These are phyloP conservation scores for Pleurotus eryngii DNA, from an alignment of 768 basidiomycete species.

Conservation along the genomic window DNA sequence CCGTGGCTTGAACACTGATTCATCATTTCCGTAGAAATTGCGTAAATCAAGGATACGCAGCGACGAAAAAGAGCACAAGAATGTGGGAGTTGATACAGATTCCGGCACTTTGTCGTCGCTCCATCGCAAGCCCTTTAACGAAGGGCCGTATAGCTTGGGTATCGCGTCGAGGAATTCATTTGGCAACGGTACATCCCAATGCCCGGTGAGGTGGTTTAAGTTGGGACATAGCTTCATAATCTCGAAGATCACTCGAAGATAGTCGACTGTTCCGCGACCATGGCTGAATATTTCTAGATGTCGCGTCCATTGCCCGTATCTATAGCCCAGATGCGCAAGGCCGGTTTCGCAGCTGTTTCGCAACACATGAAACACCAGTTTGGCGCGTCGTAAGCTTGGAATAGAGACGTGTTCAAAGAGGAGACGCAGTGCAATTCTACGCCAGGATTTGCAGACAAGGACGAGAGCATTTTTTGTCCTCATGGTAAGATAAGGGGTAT, in stretches of 20 bases:
- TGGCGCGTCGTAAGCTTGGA: conserved; percentile 40
- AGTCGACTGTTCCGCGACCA: conserved; percentile 37
- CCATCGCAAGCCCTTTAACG: conserved; percentile 45
- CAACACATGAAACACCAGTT: conserved; percentile 33
- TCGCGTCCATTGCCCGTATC: conserved; percentile 44
- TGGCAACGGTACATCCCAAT: conserved; percentile 41
- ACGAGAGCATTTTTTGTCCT: conserved; percentile 49
- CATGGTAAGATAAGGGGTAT: conserved; percentile 42
- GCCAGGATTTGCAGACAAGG: conserved; percentile 46
- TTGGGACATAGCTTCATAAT: conserved; percentile 45
- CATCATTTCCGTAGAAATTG: conserved; percentile 21
- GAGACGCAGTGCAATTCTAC: conserved; percentile 36
- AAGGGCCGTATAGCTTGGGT: conserved; percentile 34
- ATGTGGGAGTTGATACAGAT: conserved; percentile 23
- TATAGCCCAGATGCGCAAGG: conserved; percentile 4
- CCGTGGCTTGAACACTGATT: conserved; percentile 14
- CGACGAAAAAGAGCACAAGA: conserved; percentile 36
- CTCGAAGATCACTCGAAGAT: conserved; percentile 38
- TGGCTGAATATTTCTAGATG: conserved; percentile 47
- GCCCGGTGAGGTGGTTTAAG: conserved; percentile 41
- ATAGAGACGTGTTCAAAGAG: conserved; percentile 45
- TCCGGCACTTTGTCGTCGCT: conserved; percentile 27
- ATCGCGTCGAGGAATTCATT: conserved; percentile 40
- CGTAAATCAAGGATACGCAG: conserved; percentile 46
- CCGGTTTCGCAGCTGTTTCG: conserved; percentile 13